Base-by-base conservation (phyloP, 306 rosid genomes). In the Morella rubra region DNA sequence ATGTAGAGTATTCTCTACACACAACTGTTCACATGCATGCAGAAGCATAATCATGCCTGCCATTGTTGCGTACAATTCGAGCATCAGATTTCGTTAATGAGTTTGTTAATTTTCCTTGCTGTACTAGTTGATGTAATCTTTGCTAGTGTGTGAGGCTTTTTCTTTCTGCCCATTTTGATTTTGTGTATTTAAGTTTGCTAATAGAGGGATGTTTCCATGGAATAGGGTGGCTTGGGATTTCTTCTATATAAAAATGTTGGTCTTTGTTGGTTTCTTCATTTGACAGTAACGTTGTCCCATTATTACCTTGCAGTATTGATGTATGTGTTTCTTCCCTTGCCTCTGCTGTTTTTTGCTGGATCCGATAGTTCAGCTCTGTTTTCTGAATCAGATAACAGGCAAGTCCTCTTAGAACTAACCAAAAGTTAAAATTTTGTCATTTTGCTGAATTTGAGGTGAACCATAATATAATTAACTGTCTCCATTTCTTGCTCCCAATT, bases 281-380 rank as follows among this genome's bases (percentile, higher is more conserved):
- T 18, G 46, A 58, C 55, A 44, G 55, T 75, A 44, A 62, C 46
- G 40, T 79, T 14, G 46, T 73, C 20, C 44, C 70, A 58, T 68
- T 76, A 52, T 80, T 85, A 76, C 82, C 83, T 84, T 81, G 91
- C 90, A 93, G 98, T 81, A 16, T 78, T 91, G 76, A 84, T 90
- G 51, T 89, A 89, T n/a, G 91, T 93, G 84, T 86, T 93, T 77
- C 97, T 93, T 70, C 97, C 98, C 54, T 83, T 93, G 97, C 98
- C 97, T 56, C 74, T 91, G 79, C 71, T 93, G 78, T 91, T 93
- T 85, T 84, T 91, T 49, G 87, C 59, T 37, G 98, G 98, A 44
- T 89, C 97, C 40, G 89, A 88, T 84, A 70, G 73, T 69, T 76
- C 82, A 68, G 73, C 91, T 9, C 6, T 88, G 54, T 76, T 84